Base-by-base conservation (phyloP, 371 early-diverging fungal species). In the Lichtheimia ornata region DNA sequence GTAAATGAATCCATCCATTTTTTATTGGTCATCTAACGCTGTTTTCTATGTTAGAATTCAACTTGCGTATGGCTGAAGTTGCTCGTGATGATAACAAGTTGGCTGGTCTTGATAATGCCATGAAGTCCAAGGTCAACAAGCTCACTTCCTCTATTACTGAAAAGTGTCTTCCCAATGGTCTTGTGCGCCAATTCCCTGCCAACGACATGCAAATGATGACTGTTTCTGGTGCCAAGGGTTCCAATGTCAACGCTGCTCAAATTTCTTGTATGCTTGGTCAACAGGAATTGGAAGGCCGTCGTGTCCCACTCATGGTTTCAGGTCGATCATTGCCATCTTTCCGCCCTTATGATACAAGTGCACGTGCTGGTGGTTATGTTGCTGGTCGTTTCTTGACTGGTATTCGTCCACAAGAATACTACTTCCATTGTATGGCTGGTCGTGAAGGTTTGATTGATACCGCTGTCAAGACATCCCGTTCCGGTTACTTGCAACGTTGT, bases 391-490 rank as follows among this genome's bases (percentile, higher is more conserved):
- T 99, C 93, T 91, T 99, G 87, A 98, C 98, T 3, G 99, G 99
- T 53, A 94, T 99, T 67, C 91, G 93, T 67, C 97, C 98, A 22
- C 96, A 97, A 67, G 92, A 91, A 72, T 93, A 87, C 76, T 91
- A 90, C 72, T 94, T 91, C 85, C 90, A 90, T 80, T 97, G 97
- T 77, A 99, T 99, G 99, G 99, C 99, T 64, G 99, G 99, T 71
- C 96, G 99, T 81, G 99, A 99, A 88, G 99, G 99, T 67, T 83
- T 99, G 24, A 98, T 99, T 67, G 99, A 99, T 85, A 99, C 99
- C 2, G 99, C 99, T 60, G 99, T 99, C 76, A 99, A 99, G 84
- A 99, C 99, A 0, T 93, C 98, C 47, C 92, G 97, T 71, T 98
- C 99, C 11, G 99, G 99, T 49, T 99, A 99, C 77, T 81, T 99